Base-by-base conservation (phyloP, 352 stramenopile genomes). In the Phytophthora hybrid region DNA sequence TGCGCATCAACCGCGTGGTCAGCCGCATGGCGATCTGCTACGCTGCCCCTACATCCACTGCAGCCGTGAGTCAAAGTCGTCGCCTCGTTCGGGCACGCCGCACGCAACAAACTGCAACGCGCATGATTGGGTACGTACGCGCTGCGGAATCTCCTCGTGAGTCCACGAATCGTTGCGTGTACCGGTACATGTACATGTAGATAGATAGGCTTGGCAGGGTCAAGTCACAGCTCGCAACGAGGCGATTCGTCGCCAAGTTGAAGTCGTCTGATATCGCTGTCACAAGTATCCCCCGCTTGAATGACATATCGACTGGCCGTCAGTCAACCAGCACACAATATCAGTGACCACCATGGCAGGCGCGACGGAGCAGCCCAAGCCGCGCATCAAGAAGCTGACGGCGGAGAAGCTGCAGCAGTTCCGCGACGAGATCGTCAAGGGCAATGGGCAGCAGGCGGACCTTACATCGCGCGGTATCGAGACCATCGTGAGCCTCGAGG, bases 301-400 rank as follows among this genome's bases (percentile, higher is more conserved):
- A 8, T 69, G 58, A 70, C 57, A 34, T 26, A 26, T 69, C n/a
- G 4, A 29, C 14, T 19, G 14, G 1, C 5, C 52, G 47, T 47
- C 60, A 71, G 57, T 69, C 71, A 74, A 72, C 0, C 37, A 44
- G 37, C 37, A 44, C 10, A 44, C 37, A 11, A 4, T 5, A 44
- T 11, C 11, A 44, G 37, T 18, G 11, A 58, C 13, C 41, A 62
- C 1, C 55, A 81, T 78, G 69, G 46, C 55, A 11, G 34, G 47
- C 34, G 37, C 51, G 52, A 54, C 19, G 49, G 52, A 71, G 62
- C 62, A 34, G 21, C n/a, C 26, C 39, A 94, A 93, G 78, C 77
- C 69, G 73, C 85, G 87, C 71, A 97, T 97, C 76, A 97, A 97
- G 78, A 97, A 97, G 85, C 80, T 97, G 52, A 97, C 90, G 49